phyloP scores from a whole-genome alignment of 805 yeast species.

The Metschnikowia aberdeeniae region DNA sequence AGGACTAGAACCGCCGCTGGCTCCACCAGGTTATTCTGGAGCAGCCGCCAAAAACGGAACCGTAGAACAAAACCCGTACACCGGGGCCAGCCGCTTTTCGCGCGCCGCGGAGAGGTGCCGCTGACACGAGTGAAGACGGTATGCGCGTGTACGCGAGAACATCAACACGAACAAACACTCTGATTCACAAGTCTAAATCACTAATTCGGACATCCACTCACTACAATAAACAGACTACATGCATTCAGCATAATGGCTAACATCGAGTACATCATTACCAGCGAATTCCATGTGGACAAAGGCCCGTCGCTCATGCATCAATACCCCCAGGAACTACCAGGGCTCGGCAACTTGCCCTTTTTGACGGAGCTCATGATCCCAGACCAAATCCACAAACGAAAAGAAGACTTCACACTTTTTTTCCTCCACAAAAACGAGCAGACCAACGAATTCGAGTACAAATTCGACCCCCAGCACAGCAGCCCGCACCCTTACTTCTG shows the following conservation, averaged over 20 bases:
- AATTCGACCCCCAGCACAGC: slow-evolving; percentile 28
- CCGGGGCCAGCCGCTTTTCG: background rate
- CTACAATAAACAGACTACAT: background rate
- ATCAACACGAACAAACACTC: background rate
- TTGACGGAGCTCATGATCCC: slow-evolving; percentile 60
- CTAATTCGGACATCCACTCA: background rate
- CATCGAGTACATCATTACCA: slow-evolving; percentile 57
- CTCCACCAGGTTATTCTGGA: too few species aligned
- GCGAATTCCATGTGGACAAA: slow-evolving; percentile 74
- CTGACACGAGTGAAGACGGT: background rate
- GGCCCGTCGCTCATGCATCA: slow-evolving; percentile 68
- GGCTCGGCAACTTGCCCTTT: slow-evolving; percentile 31
- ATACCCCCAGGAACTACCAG: slow-evolving; percentile 46
- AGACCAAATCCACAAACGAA: slow-evolving; percentile 52
- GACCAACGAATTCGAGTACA: slow-evolving; percentile 38
- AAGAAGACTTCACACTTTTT: slow-evolving; percentile 57
- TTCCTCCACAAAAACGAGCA: slow-evolving; percentile 44
- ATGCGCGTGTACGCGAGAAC: slow-evolving; percentile 3
- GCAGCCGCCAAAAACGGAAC: too few species aligned
- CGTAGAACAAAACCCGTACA: too few species aligned
- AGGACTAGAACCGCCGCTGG: background rate
- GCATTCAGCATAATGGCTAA: slow-evolving; percentile 23
- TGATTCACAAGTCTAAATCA: background rate
- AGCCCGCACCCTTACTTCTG: slow-evolving; percentile 47
- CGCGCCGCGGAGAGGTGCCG: background rate